Base-by-base conservation (phyloP, 73 alveolate genomes). In the Tetrahymena thermophila region DNA sequence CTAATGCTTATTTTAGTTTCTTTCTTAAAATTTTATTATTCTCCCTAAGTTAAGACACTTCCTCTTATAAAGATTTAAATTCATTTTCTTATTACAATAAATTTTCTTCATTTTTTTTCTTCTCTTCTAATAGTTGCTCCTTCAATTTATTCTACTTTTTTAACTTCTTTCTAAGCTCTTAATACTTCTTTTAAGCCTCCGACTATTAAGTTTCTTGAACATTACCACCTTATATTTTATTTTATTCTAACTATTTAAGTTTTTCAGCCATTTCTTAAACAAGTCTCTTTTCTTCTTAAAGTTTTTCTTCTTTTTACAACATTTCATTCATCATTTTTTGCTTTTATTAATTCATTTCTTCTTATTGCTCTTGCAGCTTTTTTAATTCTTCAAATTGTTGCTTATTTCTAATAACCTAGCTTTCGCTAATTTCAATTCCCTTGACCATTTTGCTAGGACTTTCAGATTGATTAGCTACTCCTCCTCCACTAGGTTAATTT, bases 101-200 rank as follows among this genome's bases (percentile, higher is more conserved):
- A 93, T 96, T 97, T 93, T 96, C 98, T 84, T 96, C 97, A 56
- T 97, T 85, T 93, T 94, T 97, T 93, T 94, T 95, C 94, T 94
- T 94, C 83, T 97, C 99, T 94, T 97, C 95, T 11, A 97, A 84
- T 43, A 97, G 56, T 34, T 97, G 37, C 84, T 97, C 97, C 58
- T 98, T 96, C 83, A 97, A 96, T 89, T 94, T 95, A 93, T 93
- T 96, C 93, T 98, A 94, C 58, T 96, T 95, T 94, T 96, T 97
- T n/a, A 98, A 85, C 56, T 96, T 96, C 94, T 96, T 95, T 38
- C 97, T 84, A 35, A 93, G 84, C 50, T 97, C 97, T 35, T 97
- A 44, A 55, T 98, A 95, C 56, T 96, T 97, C 89, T 96, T 97
- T 58, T 97, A 97, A 57, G 97, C 98, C 83, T 98, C 98, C 25